These are phyloP conservation scores for Pseudofabraea citricarpa DNA, from an alignment of 2,329 filamentous ascomycete species.

Conservation along the genomic window DNA sequence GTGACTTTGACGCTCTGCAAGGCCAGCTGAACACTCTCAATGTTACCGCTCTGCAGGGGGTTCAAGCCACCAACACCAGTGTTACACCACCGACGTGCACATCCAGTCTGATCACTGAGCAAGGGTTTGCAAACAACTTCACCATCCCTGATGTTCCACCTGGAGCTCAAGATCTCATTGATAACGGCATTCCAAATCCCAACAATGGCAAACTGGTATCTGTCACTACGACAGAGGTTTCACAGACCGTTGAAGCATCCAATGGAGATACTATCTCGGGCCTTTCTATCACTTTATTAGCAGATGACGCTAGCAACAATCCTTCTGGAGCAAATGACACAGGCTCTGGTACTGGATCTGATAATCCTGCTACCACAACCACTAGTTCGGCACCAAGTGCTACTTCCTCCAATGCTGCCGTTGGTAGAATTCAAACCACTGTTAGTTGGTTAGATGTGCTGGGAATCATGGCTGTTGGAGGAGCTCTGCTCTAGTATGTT, in stretches of 20 bases:
- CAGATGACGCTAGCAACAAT: conserved; percentile 47
- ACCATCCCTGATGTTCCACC: conserved; percentile 65
- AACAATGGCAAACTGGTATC: conserved; percentile 60
- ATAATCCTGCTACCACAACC: conserved; percentile 3
- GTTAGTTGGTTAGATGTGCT: neutral
- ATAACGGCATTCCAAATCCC: conserved; percentile 65
- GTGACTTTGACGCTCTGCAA: conserved; percentile 71
- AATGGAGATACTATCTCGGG: conserved; percentile 55
- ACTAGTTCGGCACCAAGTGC: conserved; percentile 14
- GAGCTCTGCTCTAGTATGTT: neutral
- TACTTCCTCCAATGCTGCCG: conserved; percentile 18
- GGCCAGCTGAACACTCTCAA: conserved; percentile 72
- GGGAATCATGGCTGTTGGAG: neutral
- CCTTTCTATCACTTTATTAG: conserved; percentile 52
- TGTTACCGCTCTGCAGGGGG: conserved; percentile 59
- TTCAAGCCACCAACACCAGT: conserved; percentile 50
- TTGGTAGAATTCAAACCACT: neutral
- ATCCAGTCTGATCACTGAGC: conserved; percentile 58
- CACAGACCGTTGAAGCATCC: conserved; percentile 50
- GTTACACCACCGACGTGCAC: conserved; percentile 60
- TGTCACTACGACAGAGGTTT: conserved; percentile 49
- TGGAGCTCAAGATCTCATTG: conserved; percentile 67
- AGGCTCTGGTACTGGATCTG: conserved; percentile 2
- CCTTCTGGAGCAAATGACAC: conserved; percentile 40
- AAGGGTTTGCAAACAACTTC: conserved; percentile 74